Conservation (phyloP, 2,329 filamentous ascomycete species). For the Tolypocladium paradoxum region DNA sequence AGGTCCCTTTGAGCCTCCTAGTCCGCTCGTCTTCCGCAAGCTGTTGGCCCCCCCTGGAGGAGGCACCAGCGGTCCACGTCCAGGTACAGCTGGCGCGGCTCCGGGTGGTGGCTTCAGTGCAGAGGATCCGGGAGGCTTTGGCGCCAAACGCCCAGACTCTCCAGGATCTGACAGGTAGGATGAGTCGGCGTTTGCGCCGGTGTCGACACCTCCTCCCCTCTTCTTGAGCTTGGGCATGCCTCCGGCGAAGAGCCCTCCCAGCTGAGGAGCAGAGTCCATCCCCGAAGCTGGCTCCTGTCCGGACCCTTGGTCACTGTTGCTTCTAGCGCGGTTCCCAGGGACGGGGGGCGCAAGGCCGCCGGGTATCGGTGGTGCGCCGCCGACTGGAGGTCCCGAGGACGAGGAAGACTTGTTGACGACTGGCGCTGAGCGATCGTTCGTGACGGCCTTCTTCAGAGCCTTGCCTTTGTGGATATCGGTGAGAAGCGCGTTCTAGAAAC, state of each 20-base stretch:
- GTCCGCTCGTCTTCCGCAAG: conserved; percentile 46
- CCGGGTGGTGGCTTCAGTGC: conserved; percentile 50
- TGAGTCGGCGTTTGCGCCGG: conserved; percentile 46
- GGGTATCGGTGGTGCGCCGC: conserved; percentile 69
- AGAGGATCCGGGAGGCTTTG: conserved; percentile 37
- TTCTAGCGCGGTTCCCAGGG: conserved; percentile 61
- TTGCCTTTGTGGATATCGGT: conserved; percentile 78
- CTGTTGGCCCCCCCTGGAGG: conserved; percentile 34
- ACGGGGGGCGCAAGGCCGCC: conserved; percentile 61
- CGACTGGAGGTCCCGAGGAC: conserved; percentile 48
- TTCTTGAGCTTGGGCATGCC: conserved; percentile 95
- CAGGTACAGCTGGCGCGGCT: conserved; percentile 48
- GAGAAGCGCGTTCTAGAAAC: conserved; percentile 65
- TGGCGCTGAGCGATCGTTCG: conserved; percentile 88
- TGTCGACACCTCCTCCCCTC: conserved; percentile 68
- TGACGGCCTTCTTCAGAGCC: conserved; percentile 71
- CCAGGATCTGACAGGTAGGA: conserved; percentile 75
- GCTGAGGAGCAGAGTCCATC: conserved; percentile 59
- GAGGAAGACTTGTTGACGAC: conserved; percentile 31
- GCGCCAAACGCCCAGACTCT: conserved; percentile 17
- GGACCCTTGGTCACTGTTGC: conserved; percentile 67
- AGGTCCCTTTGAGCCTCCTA: conserved; percentile 32
- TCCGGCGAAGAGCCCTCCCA: conserved; percentile 81
- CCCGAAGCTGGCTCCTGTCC: conserved; percentile 28
- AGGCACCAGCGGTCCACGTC: conserved; percentile 27